A percentile compares a stretch with the other conserved stretches of the same genome.
Conservation (phyloP, 768 basidiomycete species). For the Mycena haematopus region DNA sequence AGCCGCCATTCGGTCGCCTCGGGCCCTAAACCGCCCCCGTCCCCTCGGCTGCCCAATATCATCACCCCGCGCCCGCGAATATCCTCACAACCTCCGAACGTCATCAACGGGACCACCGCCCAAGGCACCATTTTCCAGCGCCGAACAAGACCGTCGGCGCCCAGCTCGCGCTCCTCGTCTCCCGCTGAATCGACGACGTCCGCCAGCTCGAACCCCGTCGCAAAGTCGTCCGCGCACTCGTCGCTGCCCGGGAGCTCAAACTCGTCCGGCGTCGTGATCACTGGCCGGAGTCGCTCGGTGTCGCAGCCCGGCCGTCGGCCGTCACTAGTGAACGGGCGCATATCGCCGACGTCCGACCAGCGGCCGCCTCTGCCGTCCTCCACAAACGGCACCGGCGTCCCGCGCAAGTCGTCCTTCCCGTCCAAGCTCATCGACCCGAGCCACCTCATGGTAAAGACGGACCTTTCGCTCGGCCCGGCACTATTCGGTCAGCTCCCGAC, state of each 20-base stretch:
- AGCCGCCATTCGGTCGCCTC: slow-evolving; percentile 41
- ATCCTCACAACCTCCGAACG: slow-evolving; percentile 50
- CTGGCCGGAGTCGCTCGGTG: slow-evolving; percentile 66
- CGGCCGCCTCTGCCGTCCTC: slow-evolving; percentile 58
- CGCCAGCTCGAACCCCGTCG: slow-evolving; percentile 44
- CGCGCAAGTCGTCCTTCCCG: slow-evolving; percentile 68
- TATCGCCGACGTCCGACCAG: slow-evolving; percentile 56
- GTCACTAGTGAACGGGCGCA: slow-evolving; percentile 57
- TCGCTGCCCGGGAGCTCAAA: slow-evolving; percentile 50
- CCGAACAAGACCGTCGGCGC: slow-evolving; percentile 67
- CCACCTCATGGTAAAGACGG: slow-evolving; percentile 57
- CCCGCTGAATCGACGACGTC: slow-evolving; percentile 56
- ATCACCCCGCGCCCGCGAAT: slow-evolving; percentile 61
- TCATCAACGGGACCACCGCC: slow-evolving; percentile 65
- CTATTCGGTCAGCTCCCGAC: slow-evolving; percentile 66
- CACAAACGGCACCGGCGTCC: slow-evolving; percentile 40
- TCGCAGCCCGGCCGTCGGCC: slow-evolving; percentile 82
- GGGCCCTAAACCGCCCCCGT: slow-evolving; percentile 48
- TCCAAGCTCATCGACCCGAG: slow-evolving; percentile 59
- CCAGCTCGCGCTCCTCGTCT: slow-evolving; percentile 59
- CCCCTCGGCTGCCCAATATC: slow-evolving; percentile 54
- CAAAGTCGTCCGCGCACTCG: slow-evolving; percentile 41
- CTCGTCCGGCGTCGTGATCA: slow-evolving; percentile 37
- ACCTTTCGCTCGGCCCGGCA: slow-evolving; percentile 53
- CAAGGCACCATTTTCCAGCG: slow-evolving; percentile 76